A percentile compares a stretch with the other conserved stretches of the same genome.
phyloP scores from a whole-genome alignment of 768 basidiomycete genomes.

The Paxillus ammoniavirescens region DNA sequence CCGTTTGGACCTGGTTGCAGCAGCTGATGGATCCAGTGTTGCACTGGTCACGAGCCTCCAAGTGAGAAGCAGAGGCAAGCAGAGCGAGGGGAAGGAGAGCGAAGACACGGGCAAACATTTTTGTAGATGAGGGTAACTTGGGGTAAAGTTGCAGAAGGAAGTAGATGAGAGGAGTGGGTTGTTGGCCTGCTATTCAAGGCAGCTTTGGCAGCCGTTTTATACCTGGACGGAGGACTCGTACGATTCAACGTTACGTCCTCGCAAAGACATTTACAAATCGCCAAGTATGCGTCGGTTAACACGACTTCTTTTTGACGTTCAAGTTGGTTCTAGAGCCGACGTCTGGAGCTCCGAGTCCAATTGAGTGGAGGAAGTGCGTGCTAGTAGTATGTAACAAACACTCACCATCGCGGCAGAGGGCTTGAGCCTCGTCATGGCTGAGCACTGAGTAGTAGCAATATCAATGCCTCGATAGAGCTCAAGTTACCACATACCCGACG shows the following conservation, averaged over 20 bases:
- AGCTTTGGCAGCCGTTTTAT: slow-evolving; percentile 2
- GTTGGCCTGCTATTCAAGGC: background rate
- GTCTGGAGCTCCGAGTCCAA: too few species aligned
- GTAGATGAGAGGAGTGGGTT: background rate
- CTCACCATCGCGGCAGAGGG: too few species aligned
- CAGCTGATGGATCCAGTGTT: slow-evolving; percentile 4
- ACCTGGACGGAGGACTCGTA: background rate
- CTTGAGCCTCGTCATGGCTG: too few species aligned
- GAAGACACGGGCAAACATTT: slow-evolving; percentile 7
- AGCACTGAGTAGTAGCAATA: too few species aligned
- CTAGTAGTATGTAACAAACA: too few species aligned
- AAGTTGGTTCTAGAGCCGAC: too few species aligned
- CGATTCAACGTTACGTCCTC: background rate
- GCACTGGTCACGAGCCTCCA: slow-evolving; percentile 10
- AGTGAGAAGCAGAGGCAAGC: slow-evolving; percentile 8
- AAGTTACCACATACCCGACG: too few species aligned
- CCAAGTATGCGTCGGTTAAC: too few species aligned
- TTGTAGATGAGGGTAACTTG: background rate
- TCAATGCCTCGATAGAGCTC: too few species aligned
- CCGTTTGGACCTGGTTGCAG: slow-evolving; percentile 9
- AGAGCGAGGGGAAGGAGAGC: slow-evolving; percentile 19
- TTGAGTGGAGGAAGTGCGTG: too few species aligned
- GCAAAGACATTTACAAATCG: background rate
- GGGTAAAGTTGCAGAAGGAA: background rate
- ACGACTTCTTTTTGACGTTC: too few species aligned